These are phyloP conservation scores for Gaertneriomyces semiglobifer DNA, from an alignment of 192 early-diverging fungal genomes.

Conservation along the genomic window DNA sequence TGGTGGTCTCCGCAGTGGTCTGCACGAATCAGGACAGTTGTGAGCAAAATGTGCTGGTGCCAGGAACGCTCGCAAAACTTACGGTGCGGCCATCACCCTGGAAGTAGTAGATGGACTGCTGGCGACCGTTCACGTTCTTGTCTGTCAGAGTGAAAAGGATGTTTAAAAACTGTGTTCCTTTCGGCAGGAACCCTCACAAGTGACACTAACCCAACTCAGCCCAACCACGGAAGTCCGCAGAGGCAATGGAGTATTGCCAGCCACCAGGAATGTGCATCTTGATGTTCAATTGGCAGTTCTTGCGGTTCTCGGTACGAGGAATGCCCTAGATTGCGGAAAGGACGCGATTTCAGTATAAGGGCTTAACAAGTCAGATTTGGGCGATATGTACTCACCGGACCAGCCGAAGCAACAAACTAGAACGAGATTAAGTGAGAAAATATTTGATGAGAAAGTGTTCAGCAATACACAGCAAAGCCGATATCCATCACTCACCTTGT, in stretches of 20 bases:
- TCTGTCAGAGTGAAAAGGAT: not conserved
- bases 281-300: slow-evolving; percentile 33
- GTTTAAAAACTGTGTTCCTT: no score
- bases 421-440: no score
- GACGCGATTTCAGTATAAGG: no score
- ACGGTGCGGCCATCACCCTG: slow-evolving; percentile 20
- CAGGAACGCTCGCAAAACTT: not conserved
- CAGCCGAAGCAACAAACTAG: slow-evolving; percentile 25
- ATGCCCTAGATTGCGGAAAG: not conserved
- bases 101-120: slow-evolving; percentile 35
- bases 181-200: no score
- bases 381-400: not conserved
- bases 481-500: not conserved
- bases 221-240: slow-evolving; percentile 35
- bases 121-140: slow-evolving; percentile 16
- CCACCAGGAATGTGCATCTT: slow-evolving; percentile 30
- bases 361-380: no score
- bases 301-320: slow-evolving; percentile 28
- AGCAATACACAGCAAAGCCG: no score
- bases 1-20: slow-evolving; percentile 1
- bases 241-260: slow-evolving; percentile 29
- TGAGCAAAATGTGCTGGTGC: not conserved
- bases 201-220: slow-evolving; percentile 5
- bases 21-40: not conserved
- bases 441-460: no score